Conservation (phyloP, 179 eudicot genomes). For the Silene noctiflora region DNA sequence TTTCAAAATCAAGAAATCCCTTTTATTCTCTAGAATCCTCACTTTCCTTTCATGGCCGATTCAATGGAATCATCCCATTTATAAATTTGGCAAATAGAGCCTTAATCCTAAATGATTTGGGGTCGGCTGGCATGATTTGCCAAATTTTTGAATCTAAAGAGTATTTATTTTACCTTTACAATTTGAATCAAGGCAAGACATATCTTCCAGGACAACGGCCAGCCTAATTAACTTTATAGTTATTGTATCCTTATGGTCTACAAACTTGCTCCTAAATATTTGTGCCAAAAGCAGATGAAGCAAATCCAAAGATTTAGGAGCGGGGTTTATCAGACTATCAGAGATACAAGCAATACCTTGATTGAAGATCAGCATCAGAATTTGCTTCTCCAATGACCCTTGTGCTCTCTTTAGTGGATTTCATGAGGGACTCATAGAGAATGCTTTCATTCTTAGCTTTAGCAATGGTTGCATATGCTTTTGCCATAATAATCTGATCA, state of each 20-base stretch:
- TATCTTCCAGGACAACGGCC: background rate
- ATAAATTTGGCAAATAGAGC: background rate
- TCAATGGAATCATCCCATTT: background rate
- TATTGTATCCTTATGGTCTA: background rate
- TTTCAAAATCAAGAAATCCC: background rate
- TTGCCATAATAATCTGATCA: conserved; percentile 97
- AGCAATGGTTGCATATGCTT: conserved; percentile 87
- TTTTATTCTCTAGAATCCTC: background rate
- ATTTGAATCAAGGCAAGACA: background rate
- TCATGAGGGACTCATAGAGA: conserved; percentile 65
- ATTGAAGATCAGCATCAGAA: conserved; percentile 73
- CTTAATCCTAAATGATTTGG: too few relatives aligned
- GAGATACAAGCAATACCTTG: too few relatives aligned
- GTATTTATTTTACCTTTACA: background rate
- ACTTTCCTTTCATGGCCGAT: background rate
- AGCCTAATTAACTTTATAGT: background rate
- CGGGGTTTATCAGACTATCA: background rate
- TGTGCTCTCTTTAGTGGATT: conserved; percentile 55
- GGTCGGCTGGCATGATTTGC: background rate
- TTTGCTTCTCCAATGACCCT: conserved; percentile 72
- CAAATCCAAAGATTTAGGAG: background rate
- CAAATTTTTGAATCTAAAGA: background rate
- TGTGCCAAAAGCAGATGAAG: background rate
- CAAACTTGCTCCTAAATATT: background rate
- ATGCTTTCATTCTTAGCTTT: conserved; percentile 59